These are phyloP conservation scores for Aspergillus sp. DNA, from an alignment of 2,329 filamentous ascomycete species.

Conservation along the genomic window DNA sequence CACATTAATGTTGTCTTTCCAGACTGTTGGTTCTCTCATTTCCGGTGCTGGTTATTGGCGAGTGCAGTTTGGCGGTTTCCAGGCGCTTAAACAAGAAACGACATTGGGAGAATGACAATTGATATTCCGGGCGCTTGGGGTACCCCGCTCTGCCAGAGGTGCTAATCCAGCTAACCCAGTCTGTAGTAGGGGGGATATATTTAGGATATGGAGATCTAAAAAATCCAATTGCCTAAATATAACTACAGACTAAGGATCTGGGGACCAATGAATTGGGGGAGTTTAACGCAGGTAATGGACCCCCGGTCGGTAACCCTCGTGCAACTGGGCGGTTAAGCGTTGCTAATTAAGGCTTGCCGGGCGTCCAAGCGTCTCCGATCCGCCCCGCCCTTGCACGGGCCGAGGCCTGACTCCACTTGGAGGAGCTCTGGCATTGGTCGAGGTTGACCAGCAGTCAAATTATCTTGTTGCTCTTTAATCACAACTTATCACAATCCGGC, in stretches of 20 bases:
- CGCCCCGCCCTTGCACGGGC: conserved; percentile 12
- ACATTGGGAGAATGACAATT: neutral
- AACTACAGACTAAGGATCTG: conserved; percentile 5
- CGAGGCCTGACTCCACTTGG: conserved; percentile 6
- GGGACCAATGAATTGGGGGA: neutral
- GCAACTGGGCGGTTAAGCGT: conserved; percentile 18
- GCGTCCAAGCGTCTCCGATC: conserved; percentile 8
- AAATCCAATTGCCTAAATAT: conserved; percentile 17
- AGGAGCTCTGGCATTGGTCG: neutral
- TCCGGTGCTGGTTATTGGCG: neutral
- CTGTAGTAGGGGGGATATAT: conserved; percentile 13
- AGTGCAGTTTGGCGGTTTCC: neutral
- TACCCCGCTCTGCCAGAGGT: conserved; percentile 8
- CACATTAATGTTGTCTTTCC: neutral
- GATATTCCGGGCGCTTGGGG: neutral
- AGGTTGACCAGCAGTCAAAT: neutral
- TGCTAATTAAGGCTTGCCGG: conserved; percentile 18
- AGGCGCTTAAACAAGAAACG: neutral
- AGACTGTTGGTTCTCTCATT: neutral
- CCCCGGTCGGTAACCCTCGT: neutral
- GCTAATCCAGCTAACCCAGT: neutral
- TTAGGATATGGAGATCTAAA: conserved; percentile 10
- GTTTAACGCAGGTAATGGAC: conserved; percentile 4
- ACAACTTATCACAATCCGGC: neutral
- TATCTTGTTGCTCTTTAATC: neutral